phyloP scores from a whole-genome alignment of 768 basidiomycete species.

The Hypholoma fasciculare region DNA sequence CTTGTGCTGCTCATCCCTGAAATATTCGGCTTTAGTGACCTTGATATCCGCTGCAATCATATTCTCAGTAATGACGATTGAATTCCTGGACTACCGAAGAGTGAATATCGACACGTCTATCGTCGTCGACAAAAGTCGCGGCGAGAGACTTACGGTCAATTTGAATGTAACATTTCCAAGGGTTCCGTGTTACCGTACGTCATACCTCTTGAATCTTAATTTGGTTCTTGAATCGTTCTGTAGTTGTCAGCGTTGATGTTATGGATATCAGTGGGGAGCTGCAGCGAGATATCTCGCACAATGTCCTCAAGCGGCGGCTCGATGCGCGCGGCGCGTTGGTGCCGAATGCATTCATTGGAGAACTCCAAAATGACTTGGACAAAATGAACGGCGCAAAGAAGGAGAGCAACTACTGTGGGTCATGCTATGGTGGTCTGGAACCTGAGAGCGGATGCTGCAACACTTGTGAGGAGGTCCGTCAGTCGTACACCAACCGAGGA shows the following conservation, averaged over 20 bases:
- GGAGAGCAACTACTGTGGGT: constrained; percentile 77
- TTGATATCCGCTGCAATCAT: constrained; percentile 91
- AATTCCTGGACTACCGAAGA: constrained; percentile 93
- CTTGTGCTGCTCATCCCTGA: constrained; percentile 1
- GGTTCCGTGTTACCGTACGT: constrained; percentile 96
- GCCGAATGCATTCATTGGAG: constrained; percentile 51
- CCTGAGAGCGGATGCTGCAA: constrained; percentile 89
- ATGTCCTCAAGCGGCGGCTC: constrained; percentile 82
- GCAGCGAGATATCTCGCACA: constrained; percentile 89
- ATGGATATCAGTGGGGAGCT: constrained; percentile 99
- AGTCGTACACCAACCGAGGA: constrained; percentile 86
- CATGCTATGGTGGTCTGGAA: constrained; percentile 87
- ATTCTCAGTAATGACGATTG: constrained; percentile 85
- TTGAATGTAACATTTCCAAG: constrained; percentile 94
- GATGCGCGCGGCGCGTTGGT: constrained; percentile 59
- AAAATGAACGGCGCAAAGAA: constrained; percentile 63
- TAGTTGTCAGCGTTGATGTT: constrained; percentile 94
- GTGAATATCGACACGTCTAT: constrained; percentile 89
- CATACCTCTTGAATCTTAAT: constrained; percentile 1
- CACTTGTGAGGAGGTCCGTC: constrained; percentile 91
- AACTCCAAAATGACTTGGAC: constrained; percentile 87
- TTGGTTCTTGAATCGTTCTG: neutral
- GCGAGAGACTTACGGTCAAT: constrained; percentile 90
- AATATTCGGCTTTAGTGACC: constrained; percentile 62
- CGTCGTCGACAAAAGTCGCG: constrained; percentile 91